Base-by-base conservation (phyloP, 495 filamentous ascomycete genomes). In the Physcia stellaris region DNA sequence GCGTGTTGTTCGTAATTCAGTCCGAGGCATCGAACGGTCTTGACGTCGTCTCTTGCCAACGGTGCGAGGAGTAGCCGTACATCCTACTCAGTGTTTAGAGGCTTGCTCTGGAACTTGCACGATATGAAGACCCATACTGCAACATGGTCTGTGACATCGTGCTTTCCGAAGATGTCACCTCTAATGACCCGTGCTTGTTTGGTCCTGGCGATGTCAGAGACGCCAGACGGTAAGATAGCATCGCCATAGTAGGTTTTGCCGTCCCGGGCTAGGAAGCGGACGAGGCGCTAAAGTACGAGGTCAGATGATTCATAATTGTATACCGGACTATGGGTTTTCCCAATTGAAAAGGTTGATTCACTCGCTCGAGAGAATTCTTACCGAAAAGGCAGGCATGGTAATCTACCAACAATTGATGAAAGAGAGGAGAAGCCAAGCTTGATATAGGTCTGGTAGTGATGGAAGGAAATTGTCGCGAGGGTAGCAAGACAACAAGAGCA, bases 1-100 rank as follows among this genome's bases (percentile, higher is more conserved):
- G 85, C 85, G 48, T 90, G 85, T 37, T 79, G 62, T 32, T 73
- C 77, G 52, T 92, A 92, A 58, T 92, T 90, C 16, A 90, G 61
- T 12, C 85, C 83, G 21, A 93, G 51, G 46, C 82, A 87, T 40
- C 85, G 72, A 21, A 90, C 79, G 3, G 81, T 83, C 47, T 66
- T 69, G 40, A 84, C 71, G 42, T 86, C 75, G 32, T 73, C 64
- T 11, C 66, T 61, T 2, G 79, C 72, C 21, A 92, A 54, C 3
- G 84, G 84, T 2, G 80, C 58, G 12, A 88, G 67, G 3, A 90
- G 64, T 27, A 72, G 53, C 26, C 70, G 67, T 45, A 88, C 72
- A 40, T 83, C 75, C 52, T 64, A 57, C n/a, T n/a, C n/a, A n/a
- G n/a, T n/a, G n/a, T n/a, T 1, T 1, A 41, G 11, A 46, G 39